Conservation (phyloP, 2,329 filamentous ascomycete genomes). For the Pezicula carpinea region DNA sequence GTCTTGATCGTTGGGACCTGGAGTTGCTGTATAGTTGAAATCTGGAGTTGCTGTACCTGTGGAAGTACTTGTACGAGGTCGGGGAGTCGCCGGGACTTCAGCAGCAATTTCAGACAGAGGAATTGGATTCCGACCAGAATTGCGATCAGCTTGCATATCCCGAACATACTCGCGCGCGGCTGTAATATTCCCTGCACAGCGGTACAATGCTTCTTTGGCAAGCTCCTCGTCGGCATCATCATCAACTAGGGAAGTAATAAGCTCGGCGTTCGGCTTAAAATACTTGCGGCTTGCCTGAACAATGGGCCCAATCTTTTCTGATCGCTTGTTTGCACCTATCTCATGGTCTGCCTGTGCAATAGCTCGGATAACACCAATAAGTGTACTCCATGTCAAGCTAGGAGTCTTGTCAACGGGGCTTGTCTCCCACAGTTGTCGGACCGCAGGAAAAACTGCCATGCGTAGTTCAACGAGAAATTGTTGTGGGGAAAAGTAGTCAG, state of each 20-base stretch:
- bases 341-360: conserved; percentile 78
- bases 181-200: conserved; percentile 63
- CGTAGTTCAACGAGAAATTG: conserved; percentile 88
- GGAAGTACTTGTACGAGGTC: conserved; percentile 27
- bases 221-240: conserved; percentile 55
- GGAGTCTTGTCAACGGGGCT: conserved; percentile 76
- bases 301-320: conserved; percentile 49
- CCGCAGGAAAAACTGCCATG: conserved; percentile 70
- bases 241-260: conserved; percentile 34
- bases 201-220: conserved; percentile 74
- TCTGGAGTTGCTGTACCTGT: conserved; percentile 24
- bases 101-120: conserved; percentile 52
- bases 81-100: conserved; percentile 13
- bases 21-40: conserved; percentile 18
- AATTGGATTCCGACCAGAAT: conserved; percentile 62
- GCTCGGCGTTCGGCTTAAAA: conserved; percentile 47
- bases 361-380: conserved; percentile 78
- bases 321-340: conserved; percentile 53
- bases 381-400: conserved; percentile 68
- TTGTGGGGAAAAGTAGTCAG: conserved; percentile 59
- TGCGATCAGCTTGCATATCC: conserved; percentile 52
- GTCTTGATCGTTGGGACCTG: conserved; percentile 18
- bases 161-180: conserved; percentile 71
- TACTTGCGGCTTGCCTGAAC: conserved; percentile 34
- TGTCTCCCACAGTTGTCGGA: conserved; percentile 80